Evolutionary conservation across 257 asterid genomes (phyloP), one percentile per base, ranked within the genome.

Genomic region (Nemophila menziesii): DNA sequence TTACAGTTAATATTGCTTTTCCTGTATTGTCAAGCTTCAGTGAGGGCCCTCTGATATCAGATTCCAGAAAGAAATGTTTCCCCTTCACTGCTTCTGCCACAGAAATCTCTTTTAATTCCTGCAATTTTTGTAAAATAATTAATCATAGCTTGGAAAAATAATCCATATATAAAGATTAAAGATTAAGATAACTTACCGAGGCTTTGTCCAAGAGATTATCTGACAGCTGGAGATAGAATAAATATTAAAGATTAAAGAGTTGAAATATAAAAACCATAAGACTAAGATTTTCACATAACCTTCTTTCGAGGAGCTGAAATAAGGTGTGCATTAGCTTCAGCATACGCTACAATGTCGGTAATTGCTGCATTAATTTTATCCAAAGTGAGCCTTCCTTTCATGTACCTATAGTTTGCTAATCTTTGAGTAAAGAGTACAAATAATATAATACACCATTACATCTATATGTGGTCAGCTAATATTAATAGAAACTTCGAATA

Each of bases 301-400:
- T 78, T 84, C 53, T 78, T 73, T 47, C 95, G 72, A 22, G 95
- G 94, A 39, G 94, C 98, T 20, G 73, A 27, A 14, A 89, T 63
- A 57, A 89, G 92, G 57, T 80, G 95, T n/a, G 80, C 67, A 68
- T 79, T 89, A 49, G 87, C 73, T 74, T 80, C 93, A 62, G 95
- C 95, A 55, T 84, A 84, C 3, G 71, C 46, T 43, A 80, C 87
- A 81, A 89, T 80, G 56, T 89, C 95, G 50, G 67, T 71, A 45
- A 89, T 76, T 46, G 94, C 98, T 22, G 90, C 93, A 64, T 84
- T 84, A 64, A 80, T 77, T 74, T 89, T 89, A 43, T 80, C 95
- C 65, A 84, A 41, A 24, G 98, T 84, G 45, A 89, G 90, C 56
- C 98, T 79, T 52, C 82, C 93, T 65, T 74, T 89, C 98, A 89